A percentile compares a stretch with the other conserved stretches of the same genome.
Conservation (phyloP, 345 rosid genomes). For the Triadica sebifera region DNA sequence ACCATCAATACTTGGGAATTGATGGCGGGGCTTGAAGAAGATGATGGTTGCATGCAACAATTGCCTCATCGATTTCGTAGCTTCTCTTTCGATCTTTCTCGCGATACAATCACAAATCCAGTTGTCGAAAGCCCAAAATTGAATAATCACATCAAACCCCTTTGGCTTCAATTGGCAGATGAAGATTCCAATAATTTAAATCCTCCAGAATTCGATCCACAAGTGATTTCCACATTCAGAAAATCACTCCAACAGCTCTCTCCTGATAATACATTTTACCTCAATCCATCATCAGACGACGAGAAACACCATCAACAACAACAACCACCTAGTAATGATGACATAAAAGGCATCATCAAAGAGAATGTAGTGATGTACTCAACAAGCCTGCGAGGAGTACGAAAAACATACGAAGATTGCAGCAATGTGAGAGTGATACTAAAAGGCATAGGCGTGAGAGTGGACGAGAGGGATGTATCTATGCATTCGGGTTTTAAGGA, state of each 20-base stretch:
- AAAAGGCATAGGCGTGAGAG: slow-evolving; percentile 54
- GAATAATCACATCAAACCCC: slow-evolving; percentile 25
- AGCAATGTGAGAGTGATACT: slow-evolving; percentile 63
- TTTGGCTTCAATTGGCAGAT: slow-evolving; percentile 52
- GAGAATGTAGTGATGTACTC: slow-evolving; percentile 30
- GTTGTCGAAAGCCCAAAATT: slow-evolving; percentile 36
- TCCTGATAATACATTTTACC: slow-evolving; percentile 54
- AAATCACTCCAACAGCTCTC: slow-evolving; percentile 58
- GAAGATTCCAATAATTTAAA: slow-evolving; percentile 13
- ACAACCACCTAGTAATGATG: too few species aligned
- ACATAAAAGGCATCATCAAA: not conserved
- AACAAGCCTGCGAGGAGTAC: slow-evolving; percentile 65
- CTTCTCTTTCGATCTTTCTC: slow-evolving; percentile 60
- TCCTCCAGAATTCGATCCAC: slow-evolving; percentile 53
- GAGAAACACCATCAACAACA: slow-evolving; percentile 17
- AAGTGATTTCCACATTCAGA: slow-evolving; percentile 54
- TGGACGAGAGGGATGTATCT: slow-evolving; percentile 84
- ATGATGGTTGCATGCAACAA: slow-evolving; percentile 26
- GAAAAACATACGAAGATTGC: slow-evolving; percentile 84
- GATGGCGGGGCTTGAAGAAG: slow-evolving; percentile 90
- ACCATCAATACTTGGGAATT: slow-evolving; percentile 87
- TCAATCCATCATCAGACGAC: slow-evolving; percentile 21
- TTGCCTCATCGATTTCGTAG: slow-evolving; percentile 52
- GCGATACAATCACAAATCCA: slow-evolving; percentile 9
- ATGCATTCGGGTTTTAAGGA: slow-evolving; percentile 74